Evolutionary conservation across 1,139 yeast genomes (phyloP), one percentile per base, ranked within the genome.

Genomic region (Debaryomyces coudertii): DNA sequence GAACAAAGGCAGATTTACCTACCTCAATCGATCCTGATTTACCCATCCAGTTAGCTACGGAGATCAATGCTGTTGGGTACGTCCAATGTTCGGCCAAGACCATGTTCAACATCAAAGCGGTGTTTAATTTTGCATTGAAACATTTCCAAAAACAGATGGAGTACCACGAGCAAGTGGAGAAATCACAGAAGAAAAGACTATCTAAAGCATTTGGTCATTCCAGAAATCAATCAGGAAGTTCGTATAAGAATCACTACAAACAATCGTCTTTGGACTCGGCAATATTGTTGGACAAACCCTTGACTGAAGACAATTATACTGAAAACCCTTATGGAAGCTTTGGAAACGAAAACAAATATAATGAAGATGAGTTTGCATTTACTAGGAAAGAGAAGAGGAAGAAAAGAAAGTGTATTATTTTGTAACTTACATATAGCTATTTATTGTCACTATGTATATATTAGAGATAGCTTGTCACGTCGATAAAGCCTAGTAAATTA

Each of bases 81-180:
- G 68, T 88, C 49, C 87, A 85, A 60, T 88, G 96, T 60, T 85
- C 95, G 3, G 88, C 96, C 11, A 85, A 83, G 55, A 71, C 77
- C 25, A 82, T 83, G 75, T 75, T 77, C 51, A 88, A 90, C 48
- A 80, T 90, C 14, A 71, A 73, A 40, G 80, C 82, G 28, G 84
- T 89, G 5, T 90, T 90, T 62, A 79, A 87, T 54, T 74, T 73
- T 55, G 77, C 79, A 8, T 65, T 75, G 47, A 61, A 66, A 51
- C 67, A 70, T 51, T 72, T 63, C 53, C 72, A 71, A 49, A 64
- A 64, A 47, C 65, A 63, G 37, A 55, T 56, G 48, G 75, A 70
- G 50, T 48, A 61, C 47, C 67, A 68, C 50, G 78, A 73, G 45
- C 78, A 71, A 53, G 54, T 65, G 35, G 76, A 71, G 36, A 65